Conservation (phyloP, 148 eudicot species). For the Vaccinium vitisidaea region DNA sequence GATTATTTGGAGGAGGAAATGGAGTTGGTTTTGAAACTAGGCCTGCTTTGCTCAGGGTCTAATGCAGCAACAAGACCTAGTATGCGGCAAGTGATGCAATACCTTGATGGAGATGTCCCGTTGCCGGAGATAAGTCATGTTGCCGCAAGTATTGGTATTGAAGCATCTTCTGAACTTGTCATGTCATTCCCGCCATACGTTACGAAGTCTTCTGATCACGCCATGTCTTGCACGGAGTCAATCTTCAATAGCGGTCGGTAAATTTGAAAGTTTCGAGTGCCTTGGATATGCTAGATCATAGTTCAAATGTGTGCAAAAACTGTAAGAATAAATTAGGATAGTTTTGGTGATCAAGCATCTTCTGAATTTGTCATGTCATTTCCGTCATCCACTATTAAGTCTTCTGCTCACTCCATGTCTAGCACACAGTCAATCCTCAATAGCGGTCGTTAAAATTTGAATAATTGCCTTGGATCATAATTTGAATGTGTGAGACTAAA, state of each 20-base stretch:
- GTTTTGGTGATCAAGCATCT: not conserved
- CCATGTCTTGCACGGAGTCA: not conserved
- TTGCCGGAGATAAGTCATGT: not conserved
- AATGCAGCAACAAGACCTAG: slow-evolving; percentile 34
- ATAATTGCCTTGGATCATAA: not conserved
- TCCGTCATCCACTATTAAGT: not conserved
- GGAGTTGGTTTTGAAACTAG: slow-evolving; percentile 34
- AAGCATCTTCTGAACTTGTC: not conserved
- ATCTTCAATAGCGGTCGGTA: not conserved
- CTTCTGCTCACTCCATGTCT: not conserved
- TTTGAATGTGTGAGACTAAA: too few relatives aligned
- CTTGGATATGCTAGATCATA: not conserved
- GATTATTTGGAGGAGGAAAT: slow-evolving; percentile 26
- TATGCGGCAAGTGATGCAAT: slow-evolving; percentile 40
- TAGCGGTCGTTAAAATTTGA: not conserved
- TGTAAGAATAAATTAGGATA: too few relatives aligned
- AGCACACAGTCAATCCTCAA: not conserved
- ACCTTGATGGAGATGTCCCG: slow-evolving; percentile 23
- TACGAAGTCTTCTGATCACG: not conserved
- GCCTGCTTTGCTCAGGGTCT: slow-evolving; percentile 34
- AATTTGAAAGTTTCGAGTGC: not conserved
- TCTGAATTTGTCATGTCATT: not conserved
- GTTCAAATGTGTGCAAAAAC: not conserved
- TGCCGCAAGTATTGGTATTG: not conserved
- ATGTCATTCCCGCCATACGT: not conserved